Percentiles rank a stretch among this genome's conserved stretches.
Conservation (phyloP, 176 grass and related monocot genomes). For the Aegilops speltoides region DNA sequence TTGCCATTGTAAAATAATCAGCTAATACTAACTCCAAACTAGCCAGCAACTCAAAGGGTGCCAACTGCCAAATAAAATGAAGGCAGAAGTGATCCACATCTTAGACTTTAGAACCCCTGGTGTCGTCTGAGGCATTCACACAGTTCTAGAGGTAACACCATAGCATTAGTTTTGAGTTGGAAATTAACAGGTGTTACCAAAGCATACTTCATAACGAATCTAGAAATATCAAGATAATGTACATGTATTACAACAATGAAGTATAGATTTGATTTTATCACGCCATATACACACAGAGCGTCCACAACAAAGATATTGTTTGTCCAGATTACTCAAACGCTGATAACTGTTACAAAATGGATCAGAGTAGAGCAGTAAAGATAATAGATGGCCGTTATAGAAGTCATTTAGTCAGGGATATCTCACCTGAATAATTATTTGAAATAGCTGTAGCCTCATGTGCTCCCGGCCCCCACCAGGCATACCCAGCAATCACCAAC, state of each 20-base stretch:
- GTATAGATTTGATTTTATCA: background rate
- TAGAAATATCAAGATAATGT: background rate
- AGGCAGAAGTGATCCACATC: background rate
- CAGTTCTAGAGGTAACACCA: background rate
- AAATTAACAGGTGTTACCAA: background rate
- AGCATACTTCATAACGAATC: background rate
- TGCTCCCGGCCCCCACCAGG: slow-evolving; percentile 24
- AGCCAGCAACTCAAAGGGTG: background rate
- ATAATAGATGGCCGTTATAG: background rate
- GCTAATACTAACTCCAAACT: background rate
- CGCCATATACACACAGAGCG: background rate
- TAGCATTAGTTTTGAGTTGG: background rate
- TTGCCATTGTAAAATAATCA: background rate
- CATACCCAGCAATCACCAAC: slow-evolving; percentile 54
- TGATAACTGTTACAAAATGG: background rate
- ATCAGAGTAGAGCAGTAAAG: background rate
- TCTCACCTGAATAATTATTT: slow-evolving; percentile 45
- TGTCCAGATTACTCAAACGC: background rate
- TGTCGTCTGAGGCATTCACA: background rate
- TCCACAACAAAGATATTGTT: background rate
- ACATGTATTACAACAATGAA: background rate
- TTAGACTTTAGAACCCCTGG: background rate
- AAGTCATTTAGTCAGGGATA: background rate
- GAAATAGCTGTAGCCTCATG: slow-evolving; percentile 32
- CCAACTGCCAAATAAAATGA: slow-evolving; percentile 7